Conservation (phyloP, 1,139 yeast species). For the Nakaseomyces kungkrabaensis region DNA sequence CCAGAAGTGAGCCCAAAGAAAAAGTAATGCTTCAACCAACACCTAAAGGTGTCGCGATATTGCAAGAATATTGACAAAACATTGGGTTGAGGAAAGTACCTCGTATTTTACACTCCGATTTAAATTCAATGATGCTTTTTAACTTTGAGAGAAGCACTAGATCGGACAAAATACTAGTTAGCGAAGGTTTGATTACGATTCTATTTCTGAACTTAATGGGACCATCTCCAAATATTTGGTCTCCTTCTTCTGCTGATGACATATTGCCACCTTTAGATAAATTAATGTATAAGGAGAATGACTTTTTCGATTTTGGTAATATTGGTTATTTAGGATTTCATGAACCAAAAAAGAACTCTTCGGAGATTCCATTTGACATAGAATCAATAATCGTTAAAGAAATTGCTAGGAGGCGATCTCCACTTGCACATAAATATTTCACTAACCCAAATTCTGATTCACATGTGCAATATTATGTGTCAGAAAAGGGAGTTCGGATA, state of each 20-base stretch:
- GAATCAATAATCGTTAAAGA: background rate
- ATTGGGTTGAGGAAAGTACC: conserved; percentile 46
- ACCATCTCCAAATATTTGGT: conserved; percentile 57
- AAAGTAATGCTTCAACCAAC: conserved; percentile 63
- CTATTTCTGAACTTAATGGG: conserved; percentile 63
- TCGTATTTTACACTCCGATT: conserved; percentile 40
- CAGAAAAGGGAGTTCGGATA: conserved; percentile 57
- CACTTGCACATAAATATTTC: conserved; percentile 67
- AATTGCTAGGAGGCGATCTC: conserved; percentile 36
- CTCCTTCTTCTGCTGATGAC: conserved; percentile 41
- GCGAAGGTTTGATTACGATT: conserved; percentile 55
- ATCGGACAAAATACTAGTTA: conserved; percentile 54
- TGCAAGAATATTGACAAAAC: conserved; percentile 49
- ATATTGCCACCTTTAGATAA: conserved; percentile 30
- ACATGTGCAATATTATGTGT: conserved; percentile 65
- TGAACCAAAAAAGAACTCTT: too few relatives aligned
- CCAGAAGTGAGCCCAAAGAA: conserved; percentile 39
- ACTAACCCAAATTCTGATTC: conserved; percentile 86
- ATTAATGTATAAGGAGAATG: conserved; percentile 27
- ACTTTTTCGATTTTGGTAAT: conserved; percentile 16
- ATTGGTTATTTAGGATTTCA: background rate
- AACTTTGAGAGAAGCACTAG: conserved; percentile 54
- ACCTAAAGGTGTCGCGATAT: conserved; percentile 75
- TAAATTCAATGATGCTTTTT: conserved; percentile 67
- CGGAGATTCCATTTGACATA: background rate